phyloP scores from a whole-genome alignment of 2,329 filamentous ascomycete genomes.

The Trichoderma afroharzianum region DNA sequence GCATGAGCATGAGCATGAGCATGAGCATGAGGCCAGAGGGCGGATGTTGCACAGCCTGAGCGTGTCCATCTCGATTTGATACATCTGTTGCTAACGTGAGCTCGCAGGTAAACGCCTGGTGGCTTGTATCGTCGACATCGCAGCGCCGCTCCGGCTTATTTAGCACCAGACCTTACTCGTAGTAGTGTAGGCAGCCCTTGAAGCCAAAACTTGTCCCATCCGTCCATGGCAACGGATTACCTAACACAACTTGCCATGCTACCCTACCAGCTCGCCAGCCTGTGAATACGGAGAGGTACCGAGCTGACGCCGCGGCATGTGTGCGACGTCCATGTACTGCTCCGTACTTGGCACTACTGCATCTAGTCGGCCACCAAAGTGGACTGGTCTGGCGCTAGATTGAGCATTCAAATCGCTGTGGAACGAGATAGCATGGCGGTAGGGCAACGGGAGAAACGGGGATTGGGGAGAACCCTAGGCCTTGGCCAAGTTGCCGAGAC shows the following conservation, averaged over 20 bases:
- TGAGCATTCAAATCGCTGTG: conserved; percentile 12
- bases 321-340: neutral
- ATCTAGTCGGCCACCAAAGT: conserved; percentile 1
- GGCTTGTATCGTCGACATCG: neutral
- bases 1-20: neutral
- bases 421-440: conserved; percentile 18
- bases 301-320: neutral
- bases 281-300: neutral
- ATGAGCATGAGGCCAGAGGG: neutral
- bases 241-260: neutral
- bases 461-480: conserved; percentile 9
- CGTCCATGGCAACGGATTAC: neutral
- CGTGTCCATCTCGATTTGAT: neutral
- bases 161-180: neutral
- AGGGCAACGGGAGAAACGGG: conserved; percentile 18
- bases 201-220: neutral
- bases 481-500: conserved; percentile 9
- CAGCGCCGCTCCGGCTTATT: neutral
- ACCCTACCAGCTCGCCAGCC: too few relatives aligned
- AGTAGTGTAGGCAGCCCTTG: neutral
- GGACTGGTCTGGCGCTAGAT: conserved; percentile 14
- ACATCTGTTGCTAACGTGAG: too few relatives aligned
- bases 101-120: too few relatives aligned
- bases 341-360: neutral
- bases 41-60: neutral